Base-by-base conservation (phyloP, 2,329 filamentous ascomycete genomes). In the Tolypocladium capitatum region DNA sequence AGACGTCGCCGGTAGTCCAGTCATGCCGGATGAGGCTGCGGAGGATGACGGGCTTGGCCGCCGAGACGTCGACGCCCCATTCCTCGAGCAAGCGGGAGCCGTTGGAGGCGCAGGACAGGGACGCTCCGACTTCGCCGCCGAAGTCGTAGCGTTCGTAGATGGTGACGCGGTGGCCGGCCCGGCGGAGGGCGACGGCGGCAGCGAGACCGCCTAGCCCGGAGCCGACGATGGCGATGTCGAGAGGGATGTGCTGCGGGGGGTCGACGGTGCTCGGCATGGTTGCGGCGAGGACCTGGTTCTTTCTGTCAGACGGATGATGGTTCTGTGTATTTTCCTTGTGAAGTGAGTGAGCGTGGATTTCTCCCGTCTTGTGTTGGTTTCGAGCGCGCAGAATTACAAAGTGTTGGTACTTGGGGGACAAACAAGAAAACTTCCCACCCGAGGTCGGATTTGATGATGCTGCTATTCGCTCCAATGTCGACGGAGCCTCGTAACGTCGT, bases 131-230 rank as follows among this genome's bases (percentile, higher is more conserved):
- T 57, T 83, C 80, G n/a, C 78, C 76, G 5, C 70, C 77, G 52
- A 77, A 83, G 60, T 83, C 75, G 43, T 71, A 68, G 32, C 74
- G 72, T 56, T 81, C 80, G 55, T 83, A 83, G 50, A 84, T 72
- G 24, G 75, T 80, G 16, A 71, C 63, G 18, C 51, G 48, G 51
- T 70, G 68, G 14, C 68, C 68, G 20, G 63, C 62, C 13, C 63
- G 63, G 16, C 68, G 65, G 16, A 69, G 62, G 1, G 68, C 61
- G 18, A 69, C 63, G 33, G 67, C 67, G 5, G 60, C 63, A 1
- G 60, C 60, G 36, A 69, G 57, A 31, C 67, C 67, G 13, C 66
- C 68, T 20, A 69, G 60, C 18, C 67, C 68, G 18, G 63, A 65
- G 42, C 68, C 68, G 14, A 70, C 49, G 42, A 69, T 58, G 43